A percentile compares a stretch with the other conserved stretches of the same genome.
Conservation (phyloP, 2,329 filamentous ascomycete species). For the Pyricularia sp. region DNA sequence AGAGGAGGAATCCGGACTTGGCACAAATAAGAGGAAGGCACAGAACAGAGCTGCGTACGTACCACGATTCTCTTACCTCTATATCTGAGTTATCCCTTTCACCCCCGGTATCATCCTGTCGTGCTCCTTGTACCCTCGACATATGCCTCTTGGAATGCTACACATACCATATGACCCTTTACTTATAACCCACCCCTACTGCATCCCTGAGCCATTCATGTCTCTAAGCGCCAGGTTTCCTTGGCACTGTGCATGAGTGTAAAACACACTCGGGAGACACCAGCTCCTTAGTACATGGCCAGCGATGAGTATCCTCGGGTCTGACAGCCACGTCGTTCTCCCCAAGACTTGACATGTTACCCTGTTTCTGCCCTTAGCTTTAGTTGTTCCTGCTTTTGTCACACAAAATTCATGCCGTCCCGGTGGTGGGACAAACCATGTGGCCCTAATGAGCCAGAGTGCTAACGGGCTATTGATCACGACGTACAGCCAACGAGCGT, state of each 20-base stretch:
- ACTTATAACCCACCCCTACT: background rate
- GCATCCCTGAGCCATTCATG: background rate
- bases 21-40: constrained; percentile 45
- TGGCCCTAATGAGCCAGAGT: background rate
- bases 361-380: background rate
- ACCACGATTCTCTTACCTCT: background rate
- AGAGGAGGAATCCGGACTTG: constrained; percentile 46
- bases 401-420: background rate
- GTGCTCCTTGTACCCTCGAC: background rate
- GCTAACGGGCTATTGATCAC: background rate
- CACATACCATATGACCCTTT: background rate
- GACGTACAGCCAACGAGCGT: constrained; percentile 70
- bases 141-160: background rate
- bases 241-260: background rate
- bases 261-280: background rate
- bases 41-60: constrained; percentile 55
- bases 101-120: background rate
- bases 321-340: background rate
- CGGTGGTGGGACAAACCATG: background rate
- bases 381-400: background rate
- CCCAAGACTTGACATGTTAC: background rate
- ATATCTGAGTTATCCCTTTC: background rate
- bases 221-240: background rate
- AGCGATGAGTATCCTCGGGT: background rate
- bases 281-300: background rate